Percentiles rank a stretch among this genome's conserved stretches.
Conservation (phyloP, 2,329 filamentous ascomycete species). For the Nemania bipapillata region DNA sequence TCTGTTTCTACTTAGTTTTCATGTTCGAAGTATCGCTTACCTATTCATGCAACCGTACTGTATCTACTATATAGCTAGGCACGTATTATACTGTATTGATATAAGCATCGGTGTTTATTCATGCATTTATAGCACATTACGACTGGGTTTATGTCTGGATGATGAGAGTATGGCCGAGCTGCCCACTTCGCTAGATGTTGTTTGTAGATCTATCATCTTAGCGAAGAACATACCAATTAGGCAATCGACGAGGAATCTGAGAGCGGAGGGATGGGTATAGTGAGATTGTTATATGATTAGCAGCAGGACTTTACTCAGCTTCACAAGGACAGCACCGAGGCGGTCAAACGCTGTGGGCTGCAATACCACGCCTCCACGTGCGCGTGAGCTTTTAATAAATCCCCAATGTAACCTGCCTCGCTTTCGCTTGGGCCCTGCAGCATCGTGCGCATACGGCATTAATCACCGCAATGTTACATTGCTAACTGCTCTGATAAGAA, state of each 20-base stretch:
- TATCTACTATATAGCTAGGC: neutral
- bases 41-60: neutral
- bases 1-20: neutral
- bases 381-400: conserved; percentile 18
- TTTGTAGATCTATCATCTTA: neutral
- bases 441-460: neutral
- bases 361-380: conserved; percentile 31
- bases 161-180: conserved; percentile 1
- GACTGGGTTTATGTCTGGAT: neutral
- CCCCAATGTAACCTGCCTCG: conserved; percentile 13
- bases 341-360: conserved; percentile 13
- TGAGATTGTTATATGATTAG: neutral
- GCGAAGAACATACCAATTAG: neutral
- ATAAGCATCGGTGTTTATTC: neutral
- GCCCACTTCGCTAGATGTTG: neutral
- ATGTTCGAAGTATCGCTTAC: neutral
- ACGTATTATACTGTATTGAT: neutral
- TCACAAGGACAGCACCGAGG: neutral
- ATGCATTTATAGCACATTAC: neutral
- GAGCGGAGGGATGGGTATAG: neutral
- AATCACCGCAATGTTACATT: neutral
- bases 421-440: conserved; percentile 4
- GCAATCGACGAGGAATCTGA: neutral
- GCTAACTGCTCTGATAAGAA: neutral
- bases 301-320: neutral